These are phyloP conservation scores for Backusella mclennaniae DNA, from an alignment of 192 early-diverging fungal species.

Conservation along the genomic window DNA sequence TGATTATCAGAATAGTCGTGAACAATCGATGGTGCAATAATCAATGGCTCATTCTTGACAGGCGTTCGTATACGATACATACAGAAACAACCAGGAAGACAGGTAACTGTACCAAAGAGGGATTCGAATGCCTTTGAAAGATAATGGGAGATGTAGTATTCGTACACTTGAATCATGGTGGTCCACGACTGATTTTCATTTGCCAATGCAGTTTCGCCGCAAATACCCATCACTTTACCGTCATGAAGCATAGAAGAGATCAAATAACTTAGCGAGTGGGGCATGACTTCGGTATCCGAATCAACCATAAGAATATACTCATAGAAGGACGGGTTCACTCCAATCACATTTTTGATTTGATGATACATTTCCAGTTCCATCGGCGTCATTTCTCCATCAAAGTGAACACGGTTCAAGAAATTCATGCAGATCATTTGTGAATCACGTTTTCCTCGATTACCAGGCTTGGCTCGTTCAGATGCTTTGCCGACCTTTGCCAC, in stretches of 20 bases:
- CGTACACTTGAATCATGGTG: conserved; percentile 97
- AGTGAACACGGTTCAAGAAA: conserved; percentile 91
- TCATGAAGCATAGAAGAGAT: conserved; percentile 82
- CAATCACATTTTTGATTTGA: conserved; percentile 96
- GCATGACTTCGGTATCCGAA: conserved; percentile 79
- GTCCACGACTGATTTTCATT: conserved; percentile 92
- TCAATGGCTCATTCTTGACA: conserved; percentile 68
- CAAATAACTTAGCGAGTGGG: conserved; percentile 86
- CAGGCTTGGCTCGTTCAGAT: conserved; percentile 80
- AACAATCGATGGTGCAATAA: conserved; percentile 79
- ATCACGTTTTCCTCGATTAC: conserved; percentile 97
- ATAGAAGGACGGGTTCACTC: conserved; percentile 79
- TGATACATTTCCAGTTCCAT: conserved; percentile 97
- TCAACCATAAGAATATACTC: conserved; percentile 81
- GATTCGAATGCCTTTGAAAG: conserved; percentile 88
- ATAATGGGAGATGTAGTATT: conserved; percentile 92
- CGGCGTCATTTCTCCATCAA: conserved; percentile 85
- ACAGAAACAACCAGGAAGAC: conserved; percentile 83
- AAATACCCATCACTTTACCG: conserved; percentile 82
- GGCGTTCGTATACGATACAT: conserved; percentile 80
- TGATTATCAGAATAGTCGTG: conserved; percentile 86
- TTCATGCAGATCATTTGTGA: conserved; percentile 94
- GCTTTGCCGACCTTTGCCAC: conserved; percentile 93
- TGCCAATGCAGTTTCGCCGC: conserved; percentile 89
- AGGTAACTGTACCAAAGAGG: conserved; percentile 78